These are phyloP conservation scores for Penicillium canariense DNA, from an alignment of 495 filamentous ascomycete species.

Conservation along the genomic window DNA sequence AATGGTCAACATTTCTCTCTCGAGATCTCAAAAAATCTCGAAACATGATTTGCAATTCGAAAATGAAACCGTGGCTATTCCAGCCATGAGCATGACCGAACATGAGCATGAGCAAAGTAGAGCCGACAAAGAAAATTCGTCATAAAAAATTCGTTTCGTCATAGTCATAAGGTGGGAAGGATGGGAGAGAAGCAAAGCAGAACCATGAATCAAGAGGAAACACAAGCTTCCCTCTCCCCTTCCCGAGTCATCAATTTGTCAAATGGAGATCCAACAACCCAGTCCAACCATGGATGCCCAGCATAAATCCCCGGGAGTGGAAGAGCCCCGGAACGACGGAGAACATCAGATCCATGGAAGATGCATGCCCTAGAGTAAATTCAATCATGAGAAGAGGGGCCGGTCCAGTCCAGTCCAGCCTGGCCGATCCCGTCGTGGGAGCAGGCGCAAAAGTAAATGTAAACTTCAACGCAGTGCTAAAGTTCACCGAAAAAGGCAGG, in stretches of 20 bases:
- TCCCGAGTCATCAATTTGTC: neutral
- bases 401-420: neutral
- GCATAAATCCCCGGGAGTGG: too few species aligned
- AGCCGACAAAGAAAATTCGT: constrained; percentile 32
- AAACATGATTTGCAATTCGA: constrained; percentile 5
- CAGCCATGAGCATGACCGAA: too few species aligned
- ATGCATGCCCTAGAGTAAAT: neutral
- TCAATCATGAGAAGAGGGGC: neutral
- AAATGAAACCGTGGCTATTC: constrained; percentile 13
- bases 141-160: constrained; percentile 49
- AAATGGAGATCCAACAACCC: neutral
- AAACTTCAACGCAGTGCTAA: constrained; percentile 7
- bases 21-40: neutral
- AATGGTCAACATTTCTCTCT: constrained; percentile 9
- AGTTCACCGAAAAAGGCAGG: constrained; percentile 8
- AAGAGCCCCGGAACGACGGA: neutral
- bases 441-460: neutral
- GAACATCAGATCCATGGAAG: constrained; percentile 1
- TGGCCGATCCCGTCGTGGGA: neutral
- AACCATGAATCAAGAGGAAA: neutral
- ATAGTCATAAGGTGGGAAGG: constrained; percentile 44
- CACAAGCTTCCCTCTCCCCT: neutral
- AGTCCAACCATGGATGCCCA: neutral
- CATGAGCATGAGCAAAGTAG: constrained; percentile 14
- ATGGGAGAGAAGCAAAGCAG: constrained; percentile 17